Conservation (phyloP, 768 basidiomycete genomes). For the Baorangia bicolor region DNA sequence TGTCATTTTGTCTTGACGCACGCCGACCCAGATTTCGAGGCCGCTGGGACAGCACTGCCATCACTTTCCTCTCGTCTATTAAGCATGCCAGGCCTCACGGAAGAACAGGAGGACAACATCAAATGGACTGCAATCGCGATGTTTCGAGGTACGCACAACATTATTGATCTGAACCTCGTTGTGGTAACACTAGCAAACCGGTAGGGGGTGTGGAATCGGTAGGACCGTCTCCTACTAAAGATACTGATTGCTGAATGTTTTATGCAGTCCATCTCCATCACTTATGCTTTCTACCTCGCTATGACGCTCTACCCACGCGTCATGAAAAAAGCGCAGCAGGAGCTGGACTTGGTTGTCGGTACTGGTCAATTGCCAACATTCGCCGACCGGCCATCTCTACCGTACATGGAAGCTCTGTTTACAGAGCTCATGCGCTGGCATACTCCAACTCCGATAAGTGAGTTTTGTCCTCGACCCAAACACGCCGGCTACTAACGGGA, state of each 20-base stretch:
- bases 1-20: neutral
- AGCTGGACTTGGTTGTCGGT: slow-evolving; percentile 30
- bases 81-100: slow-evolving; percentile 3
- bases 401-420: slow-evolving; percentile 28
- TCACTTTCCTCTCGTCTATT: slow-evolving; percentile 16
- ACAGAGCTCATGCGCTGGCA: slow-evolving; percentile 27
- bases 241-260: neutral
- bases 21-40: neutral
- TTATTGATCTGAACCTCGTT: neutral
- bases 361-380: slow-evolving; percentile 21
- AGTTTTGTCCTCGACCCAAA: neutral
- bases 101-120: slow-evolving; percentile 13
- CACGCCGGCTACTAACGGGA: neutral
- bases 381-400: slow-evolving; percentile 23
- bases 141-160: slow-evolving; percentile 8
- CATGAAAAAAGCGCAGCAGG: slow-evolving; percentile 27
- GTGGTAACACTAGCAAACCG: neutral
- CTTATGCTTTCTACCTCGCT: slow-evolving; percentile 22
- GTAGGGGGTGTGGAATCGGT: slow-evolving; percentile 29
- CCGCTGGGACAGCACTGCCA: slow-evolving; percentile 13
- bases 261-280: slow-evolving; percentile 12
- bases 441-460: slow-evolving; percentile 13
- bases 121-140: slow-evolving; percentile 19
- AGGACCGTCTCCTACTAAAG: slow-evolving; percentile 18
- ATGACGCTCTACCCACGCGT: slow-evolving; percentile 30